Conservation (phyloP, 768 basidiomycete genomes). For the Lentinula sp. region DNA sequence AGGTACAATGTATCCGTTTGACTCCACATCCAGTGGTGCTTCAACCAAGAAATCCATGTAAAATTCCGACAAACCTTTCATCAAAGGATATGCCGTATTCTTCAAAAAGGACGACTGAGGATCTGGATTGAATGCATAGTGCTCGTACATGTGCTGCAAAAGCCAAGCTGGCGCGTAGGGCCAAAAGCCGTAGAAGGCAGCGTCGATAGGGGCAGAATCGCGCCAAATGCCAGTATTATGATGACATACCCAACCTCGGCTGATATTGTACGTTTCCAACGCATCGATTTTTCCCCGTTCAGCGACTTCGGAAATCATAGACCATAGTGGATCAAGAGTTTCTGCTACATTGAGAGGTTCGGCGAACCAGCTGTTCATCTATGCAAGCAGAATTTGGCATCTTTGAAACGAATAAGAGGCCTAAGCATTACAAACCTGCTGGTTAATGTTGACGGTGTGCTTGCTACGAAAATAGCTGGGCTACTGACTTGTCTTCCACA, state of each 20-base stretch:
- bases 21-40: conserved; percentile 4
- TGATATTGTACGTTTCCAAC: conserved; percentile 12
- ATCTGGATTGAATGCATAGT: conserved; percentile 6
- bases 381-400: background rate
- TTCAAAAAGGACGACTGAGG: conserved; percentile 7
- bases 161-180: conserved; percentile 10
- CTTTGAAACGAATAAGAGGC: background rate
- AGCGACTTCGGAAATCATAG: conserved; percentile 11
- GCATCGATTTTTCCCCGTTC: conserved; percentile 9
- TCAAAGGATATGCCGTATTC: conserved; percentile 8
- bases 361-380: conserved; percentile 11
- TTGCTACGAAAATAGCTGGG: conserved; percentile 1
- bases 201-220: conserved; percentile 11
- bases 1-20: conserved; percentile 5
- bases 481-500: background rate
- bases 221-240: conserved; percentile 9
- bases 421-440: conserved; percentile 8
- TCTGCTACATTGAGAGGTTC: conserved; percentile 13
- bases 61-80: conserved; percentile 8
- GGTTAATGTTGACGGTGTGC: conserved; percentile 14
- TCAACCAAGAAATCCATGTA: conserved; percentile 7
- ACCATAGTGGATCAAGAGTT: conserved; percentile 11
- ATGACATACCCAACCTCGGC: conserved; percentile 11
- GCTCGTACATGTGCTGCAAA: conserved; percentile 11
- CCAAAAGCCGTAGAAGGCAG: conserved; percentile 14